phyloP scores from a whole-genome alignment of 2,329 filamentous ascomycete species.

The Penicillium brasilianum region DNA sequence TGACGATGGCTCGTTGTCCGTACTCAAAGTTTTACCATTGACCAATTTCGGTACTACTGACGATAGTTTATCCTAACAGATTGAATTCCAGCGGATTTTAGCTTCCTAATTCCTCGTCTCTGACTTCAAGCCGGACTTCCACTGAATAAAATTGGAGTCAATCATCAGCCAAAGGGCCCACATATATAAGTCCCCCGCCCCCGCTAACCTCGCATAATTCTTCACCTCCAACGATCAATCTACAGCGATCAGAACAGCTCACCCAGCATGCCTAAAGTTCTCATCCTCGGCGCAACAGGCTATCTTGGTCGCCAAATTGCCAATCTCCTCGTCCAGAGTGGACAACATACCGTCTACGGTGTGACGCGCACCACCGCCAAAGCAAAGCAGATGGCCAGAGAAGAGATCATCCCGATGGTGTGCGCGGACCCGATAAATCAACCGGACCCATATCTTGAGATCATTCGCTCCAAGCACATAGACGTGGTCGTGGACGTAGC shows the following conservation, averaged over 20 bases:
- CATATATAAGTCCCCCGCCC: not conserved
- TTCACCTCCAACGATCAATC: not conserved
- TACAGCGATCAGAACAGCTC: not conserved
- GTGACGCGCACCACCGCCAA: constrained; percentile 50
- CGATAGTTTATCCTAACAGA: not conserved
- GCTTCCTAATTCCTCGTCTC: not conserved
- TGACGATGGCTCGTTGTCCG: not conserved
- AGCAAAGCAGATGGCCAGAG: constrained; percentile 50
- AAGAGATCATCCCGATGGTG: constrained; percentile 37
- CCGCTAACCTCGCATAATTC: not conserved
- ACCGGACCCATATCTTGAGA: not conserved
- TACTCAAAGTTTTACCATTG: not conserved
- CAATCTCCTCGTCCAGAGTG: constrained; percentile 12
- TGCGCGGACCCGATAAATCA: constrained; percentile 8
- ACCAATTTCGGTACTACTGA: not conserved
- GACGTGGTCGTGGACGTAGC: constrained; percentile 14
- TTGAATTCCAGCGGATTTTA: not conserved
- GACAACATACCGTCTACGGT: constrained; percentile 38
- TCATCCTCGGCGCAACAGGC: constrained; percentile 34
- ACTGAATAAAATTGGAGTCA: not conserved
- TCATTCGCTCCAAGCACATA: constrained; percentile 13
- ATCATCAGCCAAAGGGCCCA: not conserved
- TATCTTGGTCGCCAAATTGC: constrained; percentile 23
- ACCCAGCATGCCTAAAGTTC: constrained; percentile 16
- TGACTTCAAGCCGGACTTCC: not conserved